Percentiles rank a stretch among this genome's conserved stretches.
phyloP scores from a whole-genome alignment of 2,329 filamentous ascomycete species.

The Epichloe gansuensis region DNA sequence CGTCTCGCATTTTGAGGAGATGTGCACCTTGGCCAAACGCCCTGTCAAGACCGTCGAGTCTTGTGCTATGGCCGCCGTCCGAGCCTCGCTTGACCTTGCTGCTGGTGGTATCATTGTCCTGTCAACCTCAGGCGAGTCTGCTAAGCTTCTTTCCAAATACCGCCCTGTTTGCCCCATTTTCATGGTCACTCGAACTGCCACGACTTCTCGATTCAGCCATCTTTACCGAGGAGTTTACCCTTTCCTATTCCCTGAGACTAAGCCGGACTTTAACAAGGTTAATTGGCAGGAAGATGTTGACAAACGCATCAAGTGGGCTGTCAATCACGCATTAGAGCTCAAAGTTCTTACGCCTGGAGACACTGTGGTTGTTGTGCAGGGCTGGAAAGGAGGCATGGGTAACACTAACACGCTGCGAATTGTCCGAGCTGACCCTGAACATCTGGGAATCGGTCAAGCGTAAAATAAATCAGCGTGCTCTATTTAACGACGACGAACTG shows the following conservation, averaged over 20 bases:
- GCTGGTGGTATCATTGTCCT: slow-evolving; percentile 92
- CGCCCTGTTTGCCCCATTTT: slow-evolving; percentile 97
- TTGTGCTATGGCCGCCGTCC: slow-evolving; percentile 93
- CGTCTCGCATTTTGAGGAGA: slow-evolving; percentile 90
- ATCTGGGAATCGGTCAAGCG: slow-evolving; percentile 42
- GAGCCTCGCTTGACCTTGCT: slow-evolving; percentile 89
- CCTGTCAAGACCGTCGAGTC: slow-evolving; percentile 86
- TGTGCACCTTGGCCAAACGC: slow-evolving; percentile 70
- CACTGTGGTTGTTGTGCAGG: slow-evolving; percentile 72
- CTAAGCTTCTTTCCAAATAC: slow-evolving; percentile 94
- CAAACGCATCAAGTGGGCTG: slow-evolving; percentile 93
- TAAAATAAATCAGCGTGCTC: neutral
- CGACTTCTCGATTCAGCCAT: slow-evolving; percentile 80
- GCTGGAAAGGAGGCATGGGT: slow-evolving; percentile 84
- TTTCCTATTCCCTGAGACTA: slow-evolving; percentile 84
- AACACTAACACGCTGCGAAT: slow-evolving; percentile 74
- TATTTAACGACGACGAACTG: neutral
- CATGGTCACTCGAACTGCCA: slow-evolving; percentile 87
- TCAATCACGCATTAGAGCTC: slow-evolving; percentile 75
- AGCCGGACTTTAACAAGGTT: slow-evolving; percentile 85
- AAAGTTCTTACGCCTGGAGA: slow-evolving; percentile 61
- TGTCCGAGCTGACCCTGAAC: slow-evolving; percentile 47
- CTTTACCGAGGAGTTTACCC: slow-evolving; percentile 97
- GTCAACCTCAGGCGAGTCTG: slow-evolving; percentile 90
- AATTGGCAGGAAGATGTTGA: slow-evolving; percentile 99